A percentile compares a stretch with the other conserved stretches of the same genome.
Evolutionary conservation across 2,329 filamentous ascomycete genomes (phyloP).

Genomic region (Drechslerella dactyloides): DNA sequence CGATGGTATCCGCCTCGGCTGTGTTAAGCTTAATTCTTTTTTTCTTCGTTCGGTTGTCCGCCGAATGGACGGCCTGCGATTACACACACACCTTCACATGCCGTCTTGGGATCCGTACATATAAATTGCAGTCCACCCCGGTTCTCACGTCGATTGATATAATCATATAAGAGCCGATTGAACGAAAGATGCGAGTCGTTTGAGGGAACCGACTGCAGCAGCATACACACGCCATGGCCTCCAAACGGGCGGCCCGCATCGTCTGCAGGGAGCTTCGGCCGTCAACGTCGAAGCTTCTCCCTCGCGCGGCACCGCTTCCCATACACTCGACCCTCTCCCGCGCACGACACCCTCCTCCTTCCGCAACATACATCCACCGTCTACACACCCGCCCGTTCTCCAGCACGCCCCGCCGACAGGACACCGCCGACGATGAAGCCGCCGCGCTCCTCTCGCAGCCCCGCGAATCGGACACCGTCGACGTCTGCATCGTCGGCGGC

Average conservation of each 20-base stretch:
- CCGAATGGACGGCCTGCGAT: conserved; percentile 44
- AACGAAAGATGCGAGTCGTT: background rate
- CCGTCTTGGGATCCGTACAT: background rate
- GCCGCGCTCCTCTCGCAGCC: conserved; percentile 58
- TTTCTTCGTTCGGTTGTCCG: conserved; percentile 42
- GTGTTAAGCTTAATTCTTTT: conserved; percentile 18
- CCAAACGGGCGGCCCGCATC: conserved; percentile 42
- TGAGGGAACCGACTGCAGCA: background rate
- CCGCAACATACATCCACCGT: background rate
- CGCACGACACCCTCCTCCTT: background rate
- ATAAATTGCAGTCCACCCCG: background rate
- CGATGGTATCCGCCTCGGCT: conserved; percentile 9
- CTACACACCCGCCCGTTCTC: conserved; percentile 29
- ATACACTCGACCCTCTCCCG: conserved; percentile 12
- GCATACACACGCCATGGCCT: conserved; percentile 25
- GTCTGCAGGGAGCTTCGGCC: conserved; percentile 43
- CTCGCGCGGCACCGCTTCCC: conserved; percentile 26
- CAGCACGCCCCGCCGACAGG: conserved; percentile 30
- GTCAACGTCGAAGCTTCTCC: conserved; percentile 21
- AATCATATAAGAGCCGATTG: background rate
- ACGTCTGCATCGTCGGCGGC: conserved; percentile 95
- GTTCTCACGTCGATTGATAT: background rate
- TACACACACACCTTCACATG: conserved; percentile 39
- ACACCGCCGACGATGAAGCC: conserved; percentile 25
- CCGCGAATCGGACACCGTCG: conserved; percentile 88